Base-by-base conservation (phyloP, 192 early-diverging fungal species). In the Chytriomyces hyalinus region DNA sequence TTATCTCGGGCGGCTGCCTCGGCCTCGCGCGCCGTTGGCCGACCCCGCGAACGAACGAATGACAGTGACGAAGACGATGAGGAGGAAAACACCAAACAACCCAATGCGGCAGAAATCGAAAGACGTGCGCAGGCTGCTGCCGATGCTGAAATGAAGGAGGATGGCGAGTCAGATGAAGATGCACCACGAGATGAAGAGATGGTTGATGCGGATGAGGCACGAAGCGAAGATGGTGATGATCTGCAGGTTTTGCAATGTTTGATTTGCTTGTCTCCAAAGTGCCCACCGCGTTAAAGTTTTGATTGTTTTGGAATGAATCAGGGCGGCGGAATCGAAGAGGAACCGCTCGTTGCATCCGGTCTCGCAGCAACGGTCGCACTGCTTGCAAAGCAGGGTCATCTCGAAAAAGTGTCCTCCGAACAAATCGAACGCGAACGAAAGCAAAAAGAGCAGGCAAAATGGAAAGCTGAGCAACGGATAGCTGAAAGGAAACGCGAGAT, bases 291-390 rank as follows among this genome's bases (percentile, higher is more conserved):
- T 26, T 26, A 26, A 26, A 26, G 24, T 26, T 26, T 26, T 26
- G 0, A 26, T 26, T 26, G 24, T 26, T 24, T 44, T 26, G 24
- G 13, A 22, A 24, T 63, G 20, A 53, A 7, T 15, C 68, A 77
- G 76, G 65, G 51, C 8, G 83, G 70, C 5, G 69, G 78, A 7
- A 79, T 88, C 44, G 82, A 82, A 51, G 92, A 93, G 61, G 97
- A 97, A 70, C 96, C 94, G 10, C 78, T 94, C 2, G 90, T 97
- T 9, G 91, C 90, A 67, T 71, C 81, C 9, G 94, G 96, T 6
- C 82, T 99, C 48, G 93, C 87, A 22, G 92, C 95, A 6, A 95
- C 97, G 1, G 78, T 99, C 3, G 87, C 87, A 2, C 85, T 98
- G 8, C 82, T 99, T 47, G 87, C 82, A 24, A 91, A 96, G 77